Conservation (phyloP, 805 yeast species). For the Cyberlindnera bimundalis region DNA sequence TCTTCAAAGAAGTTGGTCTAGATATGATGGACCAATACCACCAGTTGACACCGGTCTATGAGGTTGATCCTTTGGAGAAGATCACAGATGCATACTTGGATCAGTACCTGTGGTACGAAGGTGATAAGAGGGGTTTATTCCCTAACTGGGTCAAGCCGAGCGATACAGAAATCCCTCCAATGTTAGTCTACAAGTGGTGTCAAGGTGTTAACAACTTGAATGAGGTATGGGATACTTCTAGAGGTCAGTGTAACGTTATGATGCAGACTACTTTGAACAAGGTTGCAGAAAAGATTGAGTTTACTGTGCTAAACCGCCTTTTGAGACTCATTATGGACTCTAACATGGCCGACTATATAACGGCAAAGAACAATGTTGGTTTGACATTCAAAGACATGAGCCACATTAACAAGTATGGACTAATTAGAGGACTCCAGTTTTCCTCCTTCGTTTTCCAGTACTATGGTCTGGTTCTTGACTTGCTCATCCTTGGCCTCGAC, state of each 20-base stretch:
- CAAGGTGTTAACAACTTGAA: slow-evolving; percentile 81
- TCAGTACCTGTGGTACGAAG: slow-evolving; percentile 95
- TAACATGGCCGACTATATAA: slow-evolving; percentile 89
- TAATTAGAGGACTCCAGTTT: slow-evolving; percentile 85
- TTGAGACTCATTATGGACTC: slow-evolving; percentile 81
- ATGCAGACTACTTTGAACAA: slow-evolving; percentile 71
- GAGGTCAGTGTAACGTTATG: slow-evolving; percentile 80
- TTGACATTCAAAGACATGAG: slow-evolving; percentile 92
- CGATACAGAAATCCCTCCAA: slow-evolving; percentile 90
- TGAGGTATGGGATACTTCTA: slow-evolving; percentile 71
- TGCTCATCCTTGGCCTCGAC: slow-evolving; percentile 78
- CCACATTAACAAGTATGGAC: slow-evolving; percentile 84
- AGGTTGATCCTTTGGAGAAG: slow-evolving; percentile 88
- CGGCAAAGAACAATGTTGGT: slow-evolving; percentile 83
- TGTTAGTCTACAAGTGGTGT: slow-evolving; percentile 89
- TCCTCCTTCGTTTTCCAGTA: slow-evolving; percentile 87
- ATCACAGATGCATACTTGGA: slow-evolving; percentile 95
- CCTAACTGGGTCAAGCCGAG: slow-evolving; percentile 97
- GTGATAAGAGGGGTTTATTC: slow-evolving; percentile 78
- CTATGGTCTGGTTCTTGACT: slow-evolving; percentile 82
- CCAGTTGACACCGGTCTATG: slow-evolving; percentile 79
- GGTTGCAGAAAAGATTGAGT: slow-evolving; percentile 81
- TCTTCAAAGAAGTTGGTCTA: slow-evolving; percentile 81
- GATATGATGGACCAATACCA: slow-evolving; percentile 92
- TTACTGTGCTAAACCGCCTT: slow-evolving; percentile 79